Conservation (phyloP, 176 grass and related monocot genomes). For the Lolium multiflorum region DNA sequence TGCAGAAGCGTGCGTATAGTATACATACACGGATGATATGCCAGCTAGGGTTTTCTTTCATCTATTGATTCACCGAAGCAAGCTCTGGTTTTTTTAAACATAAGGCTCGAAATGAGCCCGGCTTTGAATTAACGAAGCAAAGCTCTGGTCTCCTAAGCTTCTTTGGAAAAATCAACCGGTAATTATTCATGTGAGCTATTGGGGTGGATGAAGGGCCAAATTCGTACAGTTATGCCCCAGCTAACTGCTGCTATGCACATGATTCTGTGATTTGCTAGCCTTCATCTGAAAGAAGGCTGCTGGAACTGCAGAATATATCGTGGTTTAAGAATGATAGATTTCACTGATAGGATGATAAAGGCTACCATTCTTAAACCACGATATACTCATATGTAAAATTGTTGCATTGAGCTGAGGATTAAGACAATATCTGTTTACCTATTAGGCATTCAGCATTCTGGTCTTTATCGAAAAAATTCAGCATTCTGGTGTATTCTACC, state of each 20-base stretch:
- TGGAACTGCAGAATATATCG: not conserved
- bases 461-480: too few relatives aligned
- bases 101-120: too few relatives aligned
- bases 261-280: not conserved
- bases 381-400: not conserved
- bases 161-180: not conserved
- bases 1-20: not conserved
- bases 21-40: not conserved
- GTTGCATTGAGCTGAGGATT: not conserved
- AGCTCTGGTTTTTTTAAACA: too few relatives aligned
- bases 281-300: slow-evolving; percentile 18
- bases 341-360: not conserved
- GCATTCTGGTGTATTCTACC: not conserved
- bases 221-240: not conserved
- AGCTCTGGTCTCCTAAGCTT: not conserved
- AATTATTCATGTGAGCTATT: not conserved
- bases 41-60: not conserved
- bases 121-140: too few relatives aligned
- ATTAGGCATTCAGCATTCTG: not conserved
- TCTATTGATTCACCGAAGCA: slow-evolving; percentile 17
- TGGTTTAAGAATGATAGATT: not conserved
- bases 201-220: slow-evolving; percentile 31
- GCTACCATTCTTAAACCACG: too few relatives aligned
- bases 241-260: not conserved
- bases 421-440: not conserved